Evolutionary conservation across 805 yeast genomes (phyloP).

Genomic region (Candida schatavii): DNA sequence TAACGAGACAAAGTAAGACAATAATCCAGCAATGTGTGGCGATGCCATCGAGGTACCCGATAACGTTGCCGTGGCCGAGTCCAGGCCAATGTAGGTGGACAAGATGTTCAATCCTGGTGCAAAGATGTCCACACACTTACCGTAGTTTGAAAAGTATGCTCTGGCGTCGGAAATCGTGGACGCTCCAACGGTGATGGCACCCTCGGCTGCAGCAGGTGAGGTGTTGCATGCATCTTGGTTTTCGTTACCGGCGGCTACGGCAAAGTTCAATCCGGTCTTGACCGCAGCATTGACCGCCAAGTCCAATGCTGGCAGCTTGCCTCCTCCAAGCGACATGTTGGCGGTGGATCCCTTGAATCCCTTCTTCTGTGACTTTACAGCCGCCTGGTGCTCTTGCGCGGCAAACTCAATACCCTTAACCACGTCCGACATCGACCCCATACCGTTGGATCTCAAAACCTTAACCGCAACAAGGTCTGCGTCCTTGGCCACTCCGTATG

Average conservation of each 20-base stretch:
- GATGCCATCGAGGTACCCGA: constrained; percentile 99
- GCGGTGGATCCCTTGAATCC: constrained; percentile 84
- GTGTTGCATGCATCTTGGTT: constrained; percentile 88
- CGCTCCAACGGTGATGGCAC: constrained; percentile 93
- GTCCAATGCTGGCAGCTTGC: constrained; percentile 83
- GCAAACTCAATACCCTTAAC: constrained; percentile 84
- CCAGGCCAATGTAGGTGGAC: constrained; percentile 80
- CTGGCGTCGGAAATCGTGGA: constrained; percentile 83
- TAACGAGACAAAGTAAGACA: constrained; percentile 83
- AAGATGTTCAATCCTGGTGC: constrained; percentile 93
- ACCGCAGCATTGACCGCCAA: constrained; percentile 89
- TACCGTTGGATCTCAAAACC: constrained; percentile 78
- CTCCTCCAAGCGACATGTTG: constrained; percentile 95
- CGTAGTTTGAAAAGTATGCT: constrained; percentile 94
- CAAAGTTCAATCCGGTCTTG: constrained; percentile 82
- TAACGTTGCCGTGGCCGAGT: constrained; percentile 71
- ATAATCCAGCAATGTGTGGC: constrained; percentile 91
- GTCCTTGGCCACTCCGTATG: constrained; percentile 81
- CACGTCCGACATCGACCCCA: constrained; percentile 81
- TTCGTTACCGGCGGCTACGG: constrained; percentile 96
- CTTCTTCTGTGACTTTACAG: constrained; percentile 48
- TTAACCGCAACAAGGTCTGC: constrained; percentile 80
- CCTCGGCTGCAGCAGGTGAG: constrained; percentile 86
- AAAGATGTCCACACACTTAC: constrained; percentile 92
- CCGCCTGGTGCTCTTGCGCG: constrained; percentile 64